Percentiles rank a stretch among this genome's conserved stretches.
phyloP scores from a whole-genome alignment of 257 asterid species.

The Petunia secreta region DNA sequence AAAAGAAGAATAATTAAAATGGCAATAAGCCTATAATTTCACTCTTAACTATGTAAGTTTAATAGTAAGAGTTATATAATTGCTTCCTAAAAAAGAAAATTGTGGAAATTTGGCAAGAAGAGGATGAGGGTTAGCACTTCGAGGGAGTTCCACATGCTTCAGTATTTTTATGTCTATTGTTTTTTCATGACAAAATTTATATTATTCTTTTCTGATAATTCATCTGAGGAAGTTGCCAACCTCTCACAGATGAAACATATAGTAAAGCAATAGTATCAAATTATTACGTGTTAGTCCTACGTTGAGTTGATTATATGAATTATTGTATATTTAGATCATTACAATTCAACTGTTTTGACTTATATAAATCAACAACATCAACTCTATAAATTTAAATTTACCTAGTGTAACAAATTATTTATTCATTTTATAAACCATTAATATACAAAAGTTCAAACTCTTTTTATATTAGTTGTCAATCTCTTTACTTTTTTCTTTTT shows the following conservation, averaged over 20 bases:
- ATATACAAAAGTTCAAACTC: too few species aligned
- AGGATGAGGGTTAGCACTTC: slow-evolving; percentile 12
- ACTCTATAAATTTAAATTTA: too few species aligned
- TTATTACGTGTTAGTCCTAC: neutral
- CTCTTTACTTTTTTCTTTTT: too few species aligned
- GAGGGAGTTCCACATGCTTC: neutral
- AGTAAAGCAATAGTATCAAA: neutral
- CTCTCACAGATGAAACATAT: neutral
- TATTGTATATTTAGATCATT: neutral
- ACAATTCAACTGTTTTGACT: neutral
- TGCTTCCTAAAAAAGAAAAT: neutral
- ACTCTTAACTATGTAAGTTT: neutral
- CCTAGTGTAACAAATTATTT: too few species aligned
- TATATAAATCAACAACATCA: too few species aligned
- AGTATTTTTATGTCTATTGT: neutral
- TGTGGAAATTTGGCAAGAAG: neutral
- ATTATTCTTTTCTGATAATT: slow-evolving; percentile 23
- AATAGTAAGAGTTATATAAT: too few species aligned
- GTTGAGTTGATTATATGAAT: neutral
- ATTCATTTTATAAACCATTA: too few species aligned
- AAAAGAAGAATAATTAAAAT: neutral
- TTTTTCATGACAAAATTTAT: slow-evolving; percentile 8
- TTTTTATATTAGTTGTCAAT: too few species aligned
- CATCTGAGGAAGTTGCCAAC: neutral
- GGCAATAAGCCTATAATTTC: neutral